Evolutionary conservation across 2,329 filamentous ascomycete genomes (phyloP).

Genomic region (Ambrosiella beaveri): DNA sequence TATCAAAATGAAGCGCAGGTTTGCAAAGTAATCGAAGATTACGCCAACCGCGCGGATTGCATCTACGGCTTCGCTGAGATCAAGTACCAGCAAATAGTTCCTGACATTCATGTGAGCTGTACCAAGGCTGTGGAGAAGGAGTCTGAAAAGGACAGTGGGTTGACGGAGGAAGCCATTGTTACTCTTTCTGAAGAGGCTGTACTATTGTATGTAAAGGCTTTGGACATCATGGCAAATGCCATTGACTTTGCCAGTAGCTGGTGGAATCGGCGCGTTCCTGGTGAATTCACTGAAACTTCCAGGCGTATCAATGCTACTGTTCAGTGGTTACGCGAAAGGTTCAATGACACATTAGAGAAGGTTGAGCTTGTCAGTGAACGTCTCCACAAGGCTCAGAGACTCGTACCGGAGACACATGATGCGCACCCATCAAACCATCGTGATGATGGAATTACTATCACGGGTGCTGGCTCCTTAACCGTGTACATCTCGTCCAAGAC

Average conservation of each 20-base stretch:
- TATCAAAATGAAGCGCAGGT: conserved; percentile 30
- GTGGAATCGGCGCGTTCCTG: conserved; percentile 69
- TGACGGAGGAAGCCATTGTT: conserved; percentile 74
- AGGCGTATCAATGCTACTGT: conserved; percentile 80
- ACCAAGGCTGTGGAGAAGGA: conserved; percentile 33
- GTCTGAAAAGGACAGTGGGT: conserved; percentile 25
- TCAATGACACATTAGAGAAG: conserved; percentile 95
- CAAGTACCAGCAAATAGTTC: conserved; percentile 94
- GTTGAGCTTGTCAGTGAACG: conserved; percentile 85
- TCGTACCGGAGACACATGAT: conserved; percentile 68
- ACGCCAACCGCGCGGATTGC: conserved; percentile 82
- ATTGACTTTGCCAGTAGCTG: conserved; percentile 90
- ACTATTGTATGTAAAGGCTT: conserved; percentile 87
- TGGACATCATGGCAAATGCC: conserved; percentile 75
- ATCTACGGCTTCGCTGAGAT: conserved; percentile 97
- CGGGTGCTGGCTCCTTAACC: conserved; percentile 52
- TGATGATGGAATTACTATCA: conserved; percentile 33
- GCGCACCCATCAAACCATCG: conserved; percentile 68
- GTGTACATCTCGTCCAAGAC: conserved; percentile 75
- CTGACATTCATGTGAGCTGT: conserved; percentile 39
- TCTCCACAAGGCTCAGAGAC: conserved; percentile 68
- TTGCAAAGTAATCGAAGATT: conserved; percentile 73
- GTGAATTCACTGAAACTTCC: conserved; percentile 40
- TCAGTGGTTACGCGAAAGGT: conserved; percentile 83
- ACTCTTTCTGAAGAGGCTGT: conserved; percentile 84